These are phyloP conservation scores for Kokia cookei DNA, from an alignment of 441 rosid genomes.

Conservation along the genomic window DNA sequence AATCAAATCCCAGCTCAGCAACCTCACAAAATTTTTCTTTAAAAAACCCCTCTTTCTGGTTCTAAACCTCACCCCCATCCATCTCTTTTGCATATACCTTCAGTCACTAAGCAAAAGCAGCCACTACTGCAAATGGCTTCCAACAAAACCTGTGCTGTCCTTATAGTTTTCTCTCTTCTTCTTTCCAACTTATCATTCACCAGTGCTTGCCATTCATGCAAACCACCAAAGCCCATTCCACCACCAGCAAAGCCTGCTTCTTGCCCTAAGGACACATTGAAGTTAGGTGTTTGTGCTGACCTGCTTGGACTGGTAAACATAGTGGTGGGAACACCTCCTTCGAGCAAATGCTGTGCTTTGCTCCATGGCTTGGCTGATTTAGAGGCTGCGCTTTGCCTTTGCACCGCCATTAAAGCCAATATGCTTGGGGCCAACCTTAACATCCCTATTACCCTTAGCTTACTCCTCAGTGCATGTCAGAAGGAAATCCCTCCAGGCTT, in stretches of 20 bases:
- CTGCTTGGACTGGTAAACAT: slow-evolving; percentile 38
- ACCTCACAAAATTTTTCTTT: slow-evolving; percentile 37
- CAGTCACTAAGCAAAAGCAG: neutral
- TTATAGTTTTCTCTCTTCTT: slow-evolving; percentile 33
- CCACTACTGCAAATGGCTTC: slow-evolving; percentile 30
- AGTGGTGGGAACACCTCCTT: slow-evolving; percentile 26
- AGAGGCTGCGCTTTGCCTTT: slow-evolving; percentile 39
- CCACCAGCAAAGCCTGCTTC: neutral
- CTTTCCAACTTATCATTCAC: slow-evolving; percentile 24
- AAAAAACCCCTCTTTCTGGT: slow-evolving; percentile 1
- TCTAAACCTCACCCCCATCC: neutral
- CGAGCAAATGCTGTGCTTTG: slow-evolving; percentile 40
- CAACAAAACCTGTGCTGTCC: slow-evolving; percentile 15
- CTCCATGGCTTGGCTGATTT: slow-evolving; percentile 15
- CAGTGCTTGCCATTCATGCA: slow-evolving; percentile 27
- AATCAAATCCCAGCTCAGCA: slow-evolving; percentile 20
- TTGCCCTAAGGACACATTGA: slow-evolving; percentile 40
- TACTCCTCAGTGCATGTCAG: slow-evolving; percentile 29
- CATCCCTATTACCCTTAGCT: slow-evolving; percentile 28
- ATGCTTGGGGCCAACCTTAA: slow-evolving; percentile 30
- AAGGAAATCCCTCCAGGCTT: slow-evolving; percentile 25
- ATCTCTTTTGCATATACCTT: neutral
- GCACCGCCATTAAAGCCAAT: slow-evolving; percentile 31
- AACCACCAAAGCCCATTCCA: neutral
- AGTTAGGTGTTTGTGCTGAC: slow-evolving; percentile 44